Evolutionary conservation across 1,139 yeast species (phyloP).

Genomic region (Schwanniomyces etchellsii): DNA sequence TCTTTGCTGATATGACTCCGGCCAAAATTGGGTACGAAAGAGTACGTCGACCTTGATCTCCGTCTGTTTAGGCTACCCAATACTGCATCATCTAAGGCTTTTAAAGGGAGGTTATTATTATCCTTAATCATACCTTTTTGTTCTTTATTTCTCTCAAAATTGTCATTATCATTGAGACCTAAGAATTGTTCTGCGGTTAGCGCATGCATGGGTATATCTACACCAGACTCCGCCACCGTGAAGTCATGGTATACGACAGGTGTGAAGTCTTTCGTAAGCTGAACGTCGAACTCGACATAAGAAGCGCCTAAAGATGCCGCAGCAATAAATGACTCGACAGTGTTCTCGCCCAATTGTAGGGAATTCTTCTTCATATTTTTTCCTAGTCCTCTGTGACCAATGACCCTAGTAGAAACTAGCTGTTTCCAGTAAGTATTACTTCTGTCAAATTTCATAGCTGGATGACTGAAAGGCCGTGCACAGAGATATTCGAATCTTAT

Average conservation of each 20-base stretch:
- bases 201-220: constrained; percentile 94
- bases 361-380: constrained; percentile 72
- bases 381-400: constrained; percentile 96
- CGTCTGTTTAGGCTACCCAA: constrained; percentile 31
- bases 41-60: constrained; percentile 35
- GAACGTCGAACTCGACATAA: constrained; percentile 94
- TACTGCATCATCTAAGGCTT: constrained; percentile 35
- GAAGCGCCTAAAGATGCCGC: constrained; percentile 95
- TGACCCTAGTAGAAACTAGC: constrained; percentile 80
- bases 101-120: constrained; percentile 9
- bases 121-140: constrained; percentile 7
- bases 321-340: constrained; percentile 91
- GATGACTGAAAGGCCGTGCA: constrained; percentile 71
- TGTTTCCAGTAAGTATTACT: constrained; percentile 92
- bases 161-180: constrained; percentile 43
- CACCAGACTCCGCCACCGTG: constrained; percentile 91
- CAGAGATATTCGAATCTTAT: constrained; percentile 71
- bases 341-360: constrained; percentile 91
- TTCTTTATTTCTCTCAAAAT: constrained; percentile 6
- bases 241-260: constrained; percentile 97
- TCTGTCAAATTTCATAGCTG: constrained; percentile 59
- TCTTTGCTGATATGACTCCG: neutral
- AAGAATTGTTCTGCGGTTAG: constrained; percentile 86
- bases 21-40: constrained; percentile 22
- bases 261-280: constrained; percentile 84